Conservation (phyloP, 2,329 filamentous ascomycete genomes). For the Bipolaris victoriae region DNA sequence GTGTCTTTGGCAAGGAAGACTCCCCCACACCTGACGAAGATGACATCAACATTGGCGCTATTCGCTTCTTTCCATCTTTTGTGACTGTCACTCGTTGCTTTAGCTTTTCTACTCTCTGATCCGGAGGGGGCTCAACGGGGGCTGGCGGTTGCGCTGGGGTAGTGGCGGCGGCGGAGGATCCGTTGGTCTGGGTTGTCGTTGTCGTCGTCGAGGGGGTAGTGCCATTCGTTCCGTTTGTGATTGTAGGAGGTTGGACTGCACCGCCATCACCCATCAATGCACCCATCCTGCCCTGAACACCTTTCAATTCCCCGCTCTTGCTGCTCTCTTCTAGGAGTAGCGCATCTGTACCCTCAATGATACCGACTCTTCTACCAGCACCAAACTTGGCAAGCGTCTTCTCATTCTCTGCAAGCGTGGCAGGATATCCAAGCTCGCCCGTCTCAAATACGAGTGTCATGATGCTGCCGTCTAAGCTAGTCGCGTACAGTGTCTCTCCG, state of each 20-base stretch:
- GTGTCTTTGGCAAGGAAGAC: slow-evolving; percentile 86
- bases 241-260: slow-evolving; percentile 54
- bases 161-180: slow-evolving; percentile 53
- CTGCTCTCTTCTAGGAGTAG: slow-evolving; percentile 87
- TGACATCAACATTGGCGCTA: slow-evolving; percentile 83
- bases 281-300: slow-evolving; percentile 93
- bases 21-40: slow-evolving; percentile 86
- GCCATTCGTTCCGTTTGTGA: slow-evolving; percentile 63
- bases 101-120: slow-evolving; percentile 70
- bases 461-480: slow-evolving; percentile 88
- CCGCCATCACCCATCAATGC: slow-evolving; percentile 89
- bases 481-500: slow-evolving; percentile 83
- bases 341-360: slow-evolving; percentile 90
- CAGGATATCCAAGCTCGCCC: slow-evolving; percentile 89
- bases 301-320: slow-evolving; percentile 87
- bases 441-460: slow-evolving; percentile 80
- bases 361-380: slow-evolving; percentile 83
- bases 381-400: slow-evolving; percentile 93
- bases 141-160: slow-evolving; percentile 41
- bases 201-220: slow-evolving; percentile 50
- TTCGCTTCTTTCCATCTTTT: slow-evolving; percentile 96
- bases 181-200: slow-evolving; percentile 16
- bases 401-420: slow-evolving; percentile 85
- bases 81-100: slow-evolving; percentile 94
- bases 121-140: slow-evolving; percentile 45